A percentile compares a stretch with the other conserved stretches of the same genome.
These are phyloP conservation scores for Phlyctochytrium bullatum DNA, from an alignment of 192 early-diverging fungal genomes.

Conservation along the genomic window DNA sequence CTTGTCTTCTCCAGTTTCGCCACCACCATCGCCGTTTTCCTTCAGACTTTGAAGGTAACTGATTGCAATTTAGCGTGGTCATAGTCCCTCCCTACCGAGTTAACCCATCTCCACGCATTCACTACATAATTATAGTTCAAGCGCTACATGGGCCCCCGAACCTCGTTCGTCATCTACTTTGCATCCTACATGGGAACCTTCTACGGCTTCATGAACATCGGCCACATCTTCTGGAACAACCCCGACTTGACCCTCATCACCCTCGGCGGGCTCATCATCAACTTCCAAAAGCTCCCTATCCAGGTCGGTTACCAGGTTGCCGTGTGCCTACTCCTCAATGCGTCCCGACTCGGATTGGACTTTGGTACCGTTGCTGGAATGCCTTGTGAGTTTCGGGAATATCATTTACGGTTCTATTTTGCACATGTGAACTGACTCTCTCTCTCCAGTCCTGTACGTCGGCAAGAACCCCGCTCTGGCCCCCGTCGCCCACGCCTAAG, in stretches of 20 bases:
- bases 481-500: background rate
- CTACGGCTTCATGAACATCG: slow-evolving; percentile 10
- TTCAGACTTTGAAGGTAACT: slow-evolving; percentile 26
- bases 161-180: slow-evolving; percentile 25
- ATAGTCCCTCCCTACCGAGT: too few species aligned
- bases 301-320: slow-evolving; percentile 19
- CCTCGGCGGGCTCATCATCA: slow-evolving; percentile 26
- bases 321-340: slow-evolving; percentile 5
- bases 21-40: slow-evolving; percentile 24
- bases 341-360: slow-evolving; percentile 1
- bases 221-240: slow-evolving; percentile 25
- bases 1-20: slow-evolving; percentile 15
- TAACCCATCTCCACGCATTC: too few species aligned
- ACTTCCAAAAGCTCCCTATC: slow-evolving; percentile 7
- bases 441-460: slow-evolving; percentile 2
- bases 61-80: too few species aligned
- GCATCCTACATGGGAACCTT: slow-evolving; percentile 28
- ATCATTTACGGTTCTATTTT: too few species aligned
- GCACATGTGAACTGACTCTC: background rate
- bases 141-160: slow-evolving; percentile 27
- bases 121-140: too few species aligned
- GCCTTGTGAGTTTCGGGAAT: background rate
- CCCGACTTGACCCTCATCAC: slow-evolving; percentile 19
- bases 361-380: background rate
- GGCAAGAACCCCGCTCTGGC: background rate